These are phyloP conservation scores for Colletotrichum endophyticum DNA, from an alignment of 2,329 filamentous ascomycete species.

Conservation along the genomic window DNA sequence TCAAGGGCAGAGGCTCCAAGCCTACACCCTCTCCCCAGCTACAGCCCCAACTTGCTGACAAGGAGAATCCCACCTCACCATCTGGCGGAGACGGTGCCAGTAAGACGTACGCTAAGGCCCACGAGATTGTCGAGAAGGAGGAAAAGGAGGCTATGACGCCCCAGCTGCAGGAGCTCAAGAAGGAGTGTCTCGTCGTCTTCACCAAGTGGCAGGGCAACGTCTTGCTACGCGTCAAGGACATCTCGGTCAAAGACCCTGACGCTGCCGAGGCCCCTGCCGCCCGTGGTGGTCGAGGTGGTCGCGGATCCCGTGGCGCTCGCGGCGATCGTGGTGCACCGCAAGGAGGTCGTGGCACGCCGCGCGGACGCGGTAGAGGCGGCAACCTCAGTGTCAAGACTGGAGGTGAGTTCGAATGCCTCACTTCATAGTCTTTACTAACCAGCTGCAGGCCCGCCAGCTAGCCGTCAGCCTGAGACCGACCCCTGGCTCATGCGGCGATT, in stretches of 20 bases:
- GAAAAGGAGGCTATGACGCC: constrained; percentile 32
- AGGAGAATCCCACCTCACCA: neutral
- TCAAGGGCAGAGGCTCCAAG: constrained; percentile 21
- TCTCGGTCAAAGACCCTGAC: constrained; percentile 55
- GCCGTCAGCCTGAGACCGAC: constrained; percentile 40
- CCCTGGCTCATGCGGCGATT: constrained; percentile 55
- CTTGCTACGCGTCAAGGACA: constrained; percentile 72
- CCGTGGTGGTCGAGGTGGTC: constrained; percentile 39
- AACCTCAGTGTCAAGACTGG: constrained; percentile 24
- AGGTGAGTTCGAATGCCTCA: neutral
- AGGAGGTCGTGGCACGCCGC: constrained; percentile 9
- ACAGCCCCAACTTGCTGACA: constrained; percentile 11
- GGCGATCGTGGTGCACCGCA: constrained; percentile 18
- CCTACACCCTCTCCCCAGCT: neutral
- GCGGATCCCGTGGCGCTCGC: constrained; percentile 26
- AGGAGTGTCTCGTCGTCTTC: constrained; percentile 73
- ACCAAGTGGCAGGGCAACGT: constrained; percentile 81
- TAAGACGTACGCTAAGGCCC: constrained; percentile 28
- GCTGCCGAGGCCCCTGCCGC: constrained; percentile 21
- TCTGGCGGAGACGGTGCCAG: constrained; percentile 16
- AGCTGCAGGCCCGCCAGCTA: neutral
- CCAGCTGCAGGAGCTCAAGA: constrained; percentile 62
- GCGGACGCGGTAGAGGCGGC: constrained; percentile 18
- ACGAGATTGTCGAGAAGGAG: constrained; percentile 34
- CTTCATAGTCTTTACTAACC: neutral